Conservation (phyloP, 495 filamentous ascomycete genomes). For the Lepidopterella palustris region DNA sequence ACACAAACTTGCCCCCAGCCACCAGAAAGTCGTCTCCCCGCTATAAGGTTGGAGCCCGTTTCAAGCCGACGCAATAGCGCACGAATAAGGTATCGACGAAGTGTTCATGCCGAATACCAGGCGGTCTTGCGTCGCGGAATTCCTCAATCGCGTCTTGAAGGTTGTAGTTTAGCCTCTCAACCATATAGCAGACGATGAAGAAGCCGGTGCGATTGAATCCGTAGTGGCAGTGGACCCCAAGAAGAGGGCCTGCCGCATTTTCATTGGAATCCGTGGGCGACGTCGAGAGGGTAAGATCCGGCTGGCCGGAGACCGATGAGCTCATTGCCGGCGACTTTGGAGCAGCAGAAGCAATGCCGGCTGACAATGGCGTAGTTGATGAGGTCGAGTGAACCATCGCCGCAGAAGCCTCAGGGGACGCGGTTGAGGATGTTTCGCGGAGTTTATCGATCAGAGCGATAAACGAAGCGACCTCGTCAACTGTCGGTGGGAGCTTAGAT, state of each 20-base stretch:
- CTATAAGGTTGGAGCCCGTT: slow-evolving; percentile 47
- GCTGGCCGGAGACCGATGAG: background rate
- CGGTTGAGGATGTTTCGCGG: slow-evolving; percentile 37
- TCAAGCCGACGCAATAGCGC: slow-evolving; percentile 58
- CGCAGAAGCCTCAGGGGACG: slow-evolving; percentile 24
- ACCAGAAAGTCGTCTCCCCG: no score
- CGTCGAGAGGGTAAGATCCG: background rate
- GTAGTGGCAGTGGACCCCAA: slow-evolving; percentile 94
- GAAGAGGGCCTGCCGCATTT: no score
- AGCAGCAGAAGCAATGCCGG: background rate
- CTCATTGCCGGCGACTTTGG: background rate
- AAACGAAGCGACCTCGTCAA: slow-evolving; percentile 69
- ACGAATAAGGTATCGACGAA: slow-evolving; percentile 84
- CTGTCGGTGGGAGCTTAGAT: slow-evolving; percentile 79
- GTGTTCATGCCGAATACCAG: slow-evolving; percentile 83
- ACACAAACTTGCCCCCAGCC: no score
- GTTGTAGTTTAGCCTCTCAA: slow-evolving; percentile 67
- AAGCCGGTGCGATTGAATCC: slow-evolving; percentile 91
- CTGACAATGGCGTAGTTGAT: background rate
- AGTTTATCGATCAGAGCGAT: slow-evolving; percentile 71
- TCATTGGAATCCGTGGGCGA: background rate
- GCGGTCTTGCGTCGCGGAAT: slow-evolving; percentile 65
- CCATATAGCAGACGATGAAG: slow-evolving; percentile 83
- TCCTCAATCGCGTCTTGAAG: slow-evolving; percentile 74
- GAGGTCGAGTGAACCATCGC: background rate